Conservation (phyloP, 441 rosid species). For the Pelargonium myrrhifolium region DNA sequence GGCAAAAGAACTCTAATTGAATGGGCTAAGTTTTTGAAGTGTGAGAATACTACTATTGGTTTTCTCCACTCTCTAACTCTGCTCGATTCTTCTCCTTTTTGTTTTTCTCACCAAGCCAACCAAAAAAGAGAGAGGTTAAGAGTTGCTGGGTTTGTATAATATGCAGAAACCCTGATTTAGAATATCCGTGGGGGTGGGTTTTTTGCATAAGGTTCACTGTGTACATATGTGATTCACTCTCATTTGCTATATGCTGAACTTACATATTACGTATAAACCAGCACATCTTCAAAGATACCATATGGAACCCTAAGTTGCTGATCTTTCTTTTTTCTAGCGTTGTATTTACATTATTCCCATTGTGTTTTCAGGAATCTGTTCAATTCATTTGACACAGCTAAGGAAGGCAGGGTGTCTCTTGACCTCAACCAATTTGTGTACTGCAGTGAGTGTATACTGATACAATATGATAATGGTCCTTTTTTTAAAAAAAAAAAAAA, state of each 20-base stretch:
- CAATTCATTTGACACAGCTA: slow-evolving; percentile 57
- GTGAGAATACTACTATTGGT: neutral
- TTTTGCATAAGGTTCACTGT: too few relatives aligned
- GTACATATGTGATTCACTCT: too few relatives aligned
- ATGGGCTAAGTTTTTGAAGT: neutral
- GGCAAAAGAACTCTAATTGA: neutral
- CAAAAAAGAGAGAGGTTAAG: neutral
- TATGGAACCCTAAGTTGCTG: too few relatives aligned
- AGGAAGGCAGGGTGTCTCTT: slow-evolving; percentile 58
- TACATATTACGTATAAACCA: too few relatives aligned
- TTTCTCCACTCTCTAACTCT: neutral
- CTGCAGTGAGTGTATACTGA: slow-evolving; percentile 47
- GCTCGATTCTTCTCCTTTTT: neutral
- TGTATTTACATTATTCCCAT: neutral
- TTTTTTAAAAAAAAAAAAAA: too few relatives aligned
- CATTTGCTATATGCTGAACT: too few relatives aligned
- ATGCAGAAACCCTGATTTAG: neutral
- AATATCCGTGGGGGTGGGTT: too few relatives aligned
- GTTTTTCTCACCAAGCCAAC: neutral
- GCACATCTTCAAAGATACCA: too few relatives aligned
- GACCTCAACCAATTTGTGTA: slow-evolving; percentile 61
- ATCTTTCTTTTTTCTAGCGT: neutral
- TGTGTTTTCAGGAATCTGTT: slow-evolving; percentile 45
- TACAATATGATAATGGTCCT: neutral
- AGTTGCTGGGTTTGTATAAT: neutral